Base-by-base conservation (phyloP, 2,329 filamentous ascomycete species). In the Cladorrhinum sp. region DNA sequence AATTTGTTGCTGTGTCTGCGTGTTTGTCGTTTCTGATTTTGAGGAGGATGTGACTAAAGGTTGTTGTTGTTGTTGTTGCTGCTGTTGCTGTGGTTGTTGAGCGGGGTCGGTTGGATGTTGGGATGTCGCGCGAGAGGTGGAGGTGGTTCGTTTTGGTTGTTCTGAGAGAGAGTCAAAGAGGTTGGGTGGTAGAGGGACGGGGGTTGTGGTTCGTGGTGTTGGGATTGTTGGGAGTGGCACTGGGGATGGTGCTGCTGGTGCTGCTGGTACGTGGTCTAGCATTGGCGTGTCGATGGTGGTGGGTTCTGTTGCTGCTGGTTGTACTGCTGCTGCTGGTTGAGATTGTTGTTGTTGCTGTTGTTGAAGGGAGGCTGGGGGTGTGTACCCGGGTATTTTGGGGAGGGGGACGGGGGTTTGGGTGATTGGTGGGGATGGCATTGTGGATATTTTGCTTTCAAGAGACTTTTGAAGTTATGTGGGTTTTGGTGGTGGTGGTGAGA, bases 1-100 rank as follows among this genome's bases (percentile, higher is more conserved):
- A 86, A n/a, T n/a, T n/a, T 9, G 60, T 13, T 57, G 32, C 8
- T 36, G 38, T 20, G 32, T n/a, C n/a, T 20, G 50, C n/a, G 29
- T 51, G 48, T 18, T 61, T 41, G 7, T 18, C 5, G 16, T 22
- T 50, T 18, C 45, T 9, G 22, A n/a, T 41, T 13, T 57, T 50
- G n/a, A n/a, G n/a, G n/a, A n/a, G n/a, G n/a, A n/a, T n/a, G n/a
- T n/a, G n/a, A n/a, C n/a, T n/a, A n/a, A n/a, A n/a, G n/a, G 55
- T 50, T n/a, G 6, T 60, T 76, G 73, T 58, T 76, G 10, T 48
- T 38, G 38, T 56, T 41, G 32, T 23, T 36, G 50, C 3, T 36
- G 22, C 49, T 58, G 24, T 12, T 41, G 16, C 36, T 27, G 45
- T 18, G 49, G 32, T 25, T 18, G 27, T 51, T 38, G 20, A 18